Conservation (phyloP, 306 rosid genomes). For the Sindora glabra region DNA sequence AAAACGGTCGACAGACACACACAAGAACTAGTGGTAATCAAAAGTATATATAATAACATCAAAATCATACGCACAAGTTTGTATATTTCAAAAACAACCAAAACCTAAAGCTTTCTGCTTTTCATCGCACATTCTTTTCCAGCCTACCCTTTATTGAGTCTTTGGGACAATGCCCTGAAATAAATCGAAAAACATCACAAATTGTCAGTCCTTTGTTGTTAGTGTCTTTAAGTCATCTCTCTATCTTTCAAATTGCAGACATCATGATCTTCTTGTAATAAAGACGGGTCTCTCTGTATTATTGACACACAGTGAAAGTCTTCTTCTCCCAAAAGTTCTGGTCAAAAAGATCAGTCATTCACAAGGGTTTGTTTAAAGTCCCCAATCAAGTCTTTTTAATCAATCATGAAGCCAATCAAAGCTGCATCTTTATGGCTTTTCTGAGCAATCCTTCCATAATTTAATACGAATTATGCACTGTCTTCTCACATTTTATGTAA, state of each 20-base stretch:
- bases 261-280: slow-evolving; percentile 22
- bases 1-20: not conserved
- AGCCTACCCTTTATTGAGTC: slow-evolving; percentile 9
- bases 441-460: slow-evolving; percentile 14
- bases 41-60: slow-evolving; percentile 15
- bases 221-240: slow-evolving; percentile 5
- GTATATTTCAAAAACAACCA: slow-evolving; percentile 31
- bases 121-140: slow-evolving; percentile 24
- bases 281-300: slow-evolving; percentile 35
- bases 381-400: slow-evolving; percentile 20
- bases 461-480: slow-evolving; percentile 37
- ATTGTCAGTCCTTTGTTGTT: slow-evolving; percentile 13
- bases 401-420: slow-evolving; percentile 29
- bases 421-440: slow-evolving; percentile 10
- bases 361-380: not conserved
- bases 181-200: slow-evolving; percentile 13
- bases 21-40: slow-evolving; percentile 18
- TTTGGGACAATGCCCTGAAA: slow-evolving; percentile 16
- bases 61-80: slow-evolving; percentile 23
- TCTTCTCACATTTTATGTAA: slow-evolving; percentile 14
- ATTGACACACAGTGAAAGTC: slow-evolving; percentile 35
- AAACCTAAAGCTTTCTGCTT: slow-evolving; percentile 28
- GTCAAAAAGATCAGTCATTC: slow-evolving; percentile 38
- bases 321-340: slow-evolving; percentile 26
- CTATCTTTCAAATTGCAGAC: slow-evolving; percentile 21